phyloP scores from a whole-genome alignment of 257 asterid genomes.

The Fraxinus quadrangulata region DNA sequence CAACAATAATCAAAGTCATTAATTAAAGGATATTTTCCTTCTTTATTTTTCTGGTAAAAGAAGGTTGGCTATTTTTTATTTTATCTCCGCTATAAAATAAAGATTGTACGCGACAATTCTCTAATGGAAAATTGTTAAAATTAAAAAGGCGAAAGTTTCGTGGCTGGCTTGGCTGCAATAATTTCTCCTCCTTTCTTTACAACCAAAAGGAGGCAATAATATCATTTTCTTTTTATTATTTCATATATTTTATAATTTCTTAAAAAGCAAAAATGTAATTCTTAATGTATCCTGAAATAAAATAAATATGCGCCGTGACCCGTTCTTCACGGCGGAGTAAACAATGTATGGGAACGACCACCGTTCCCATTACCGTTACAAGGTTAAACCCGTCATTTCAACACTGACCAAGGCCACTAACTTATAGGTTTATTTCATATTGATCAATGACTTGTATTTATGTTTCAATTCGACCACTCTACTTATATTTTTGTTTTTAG shows the following conservation, averaged over 20 bases:
- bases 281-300: background rate
- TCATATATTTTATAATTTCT: background rate
- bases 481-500: background rate
- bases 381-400: conserved; percentile 3
- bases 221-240: background rate
- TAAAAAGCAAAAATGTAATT: background rate
- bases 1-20: too few relatives aligned
- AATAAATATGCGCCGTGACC: background rate
- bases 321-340: background rate
- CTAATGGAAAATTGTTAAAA: background rate
- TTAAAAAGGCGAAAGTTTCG: background rate
- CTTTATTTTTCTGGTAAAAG: too few relatives aligned
- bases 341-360: background rate
- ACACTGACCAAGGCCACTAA: background rate
- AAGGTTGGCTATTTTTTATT: background rate
- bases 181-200: background rate
- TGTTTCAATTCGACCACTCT: background rate
- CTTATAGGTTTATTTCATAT: background rate
- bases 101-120: background rate
- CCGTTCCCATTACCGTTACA: background rate
- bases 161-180: conserved; percentile 1
- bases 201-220: background rate
- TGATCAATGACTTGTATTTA: background rate
- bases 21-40: too few relatives aligned
- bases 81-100: background rate